Evolutionary conservation across 495 filamentous ascomycete species (phyloP).

Genomic region (Physcia stellaris): DNA sequence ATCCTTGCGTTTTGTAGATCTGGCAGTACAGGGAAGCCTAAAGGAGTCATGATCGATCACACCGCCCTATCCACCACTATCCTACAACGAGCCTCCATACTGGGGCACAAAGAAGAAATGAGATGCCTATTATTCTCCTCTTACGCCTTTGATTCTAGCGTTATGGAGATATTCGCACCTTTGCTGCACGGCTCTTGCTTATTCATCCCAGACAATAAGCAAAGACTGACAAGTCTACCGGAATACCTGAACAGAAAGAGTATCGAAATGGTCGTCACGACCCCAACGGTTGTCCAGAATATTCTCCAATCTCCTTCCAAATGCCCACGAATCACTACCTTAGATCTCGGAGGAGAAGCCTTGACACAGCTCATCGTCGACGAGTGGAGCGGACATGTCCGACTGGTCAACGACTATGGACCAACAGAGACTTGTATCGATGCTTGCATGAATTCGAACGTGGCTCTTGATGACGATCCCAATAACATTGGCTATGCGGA

Average conservation of each 20-base stretch:
- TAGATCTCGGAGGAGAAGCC: constrained; percentile 19
- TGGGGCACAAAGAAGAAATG: not conserved
- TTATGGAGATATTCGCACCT: constrained; percentile 41
- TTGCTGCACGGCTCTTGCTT: constrained; percentile 29
- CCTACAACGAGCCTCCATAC: not conserved
- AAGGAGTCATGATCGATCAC: constrained; percentile 23
- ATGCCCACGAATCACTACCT: too few relatives aligned
- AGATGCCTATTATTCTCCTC: constrained; percentile 46
- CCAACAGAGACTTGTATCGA: constrained; percentile 13
- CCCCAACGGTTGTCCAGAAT: constrained; percentile 19
- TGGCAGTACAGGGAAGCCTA: constrained; percentile 34
- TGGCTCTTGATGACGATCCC: not conserved
- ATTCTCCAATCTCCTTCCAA: too few relatives aligned
- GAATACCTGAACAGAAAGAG: constrained; percentile 11
- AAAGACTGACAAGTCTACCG: constrained; percentile 22
- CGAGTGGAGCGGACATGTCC: constrained; percentile 7
- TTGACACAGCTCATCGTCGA: constrained; percentile 7
- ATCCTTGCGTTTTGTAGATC: constrained; percentile 34
- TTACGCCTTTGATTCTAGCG: constrained; percentile 43
- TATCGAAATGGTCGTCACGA: constrained; percentile 18
- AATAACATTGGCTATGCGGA: not conserved
- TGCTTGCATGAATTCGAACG: not conserved
- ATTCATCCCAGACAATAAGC: constrained; percentile 38
- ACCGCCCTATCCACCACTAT: not conserved
- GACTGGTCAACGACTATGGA: constrained; percentile 13